A percentile compares a stretch with the other conserved stretches of the same genome.
Evolutionary conservation across 306 rosid genomes (phyloP).

Genomic region (Rubus parviflorus): DNA sequence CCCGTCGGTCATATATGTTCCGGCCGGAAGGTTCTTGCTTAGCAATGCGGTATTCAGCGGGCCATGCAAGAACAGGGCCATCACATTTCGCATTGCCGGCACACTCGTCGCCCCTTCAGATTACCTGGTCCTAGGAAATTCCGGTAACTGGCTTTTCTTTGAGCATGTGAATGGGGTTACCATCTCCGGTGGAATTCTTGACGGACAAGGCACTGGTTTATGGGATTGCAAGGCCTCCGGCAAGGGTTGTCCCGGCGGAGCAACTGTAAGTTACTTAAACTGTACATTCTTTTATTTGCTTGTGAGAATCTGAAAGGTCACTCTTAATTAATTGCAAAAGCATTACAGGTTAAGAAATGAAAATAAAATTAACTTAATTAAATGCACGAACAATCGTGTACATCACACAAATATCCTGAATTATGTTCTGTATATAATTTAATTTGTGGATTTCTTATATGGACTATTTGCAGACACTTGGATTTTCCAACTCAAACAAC

Average conservation of each 20-base stretch:
- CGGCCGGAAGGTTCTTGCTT: constrained; percentile 39
- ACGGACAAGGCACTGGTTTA: constrained; percentile 48
- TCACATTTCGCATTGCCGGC: constrained; percentile 39
- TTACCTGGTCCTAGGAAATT: constrained; percentile 34
- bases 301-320: background rate
- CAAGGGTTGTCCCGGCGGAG: constrained; percentile 47
- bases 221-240: constrained; percentile 52
- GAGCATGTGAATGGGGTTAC: constrained; percentile 39
- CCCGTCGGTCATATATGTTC: constrained; percentile 42
- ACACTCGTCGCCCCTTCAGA: constrained; percentile 44
- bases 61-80: constrained; percentile 36
- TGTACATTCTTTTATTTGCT: background rate
- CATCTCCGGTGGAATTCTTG: constrained; percentile 42
- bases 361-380: too few species aligned
- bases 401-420: background rate
- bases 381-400: background rate
- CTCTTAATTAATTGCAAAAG: too few species aligned
- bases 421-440: background rate
- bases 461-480: constrained; percentile 36
- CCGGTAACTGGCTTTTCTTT: constrained; percentile 37
- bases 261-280: constrained; percentile 34
- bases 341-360: background rate
- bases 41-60: constrained; percentile 34
- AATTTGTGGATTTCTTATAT: background rate
- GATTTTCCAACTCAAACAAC: constrained; percentile 39